Base-by-base conservation (phyloP, 371 early-diverging fungal genomes). In the Encephalitozoon cuniculi region DNA sequence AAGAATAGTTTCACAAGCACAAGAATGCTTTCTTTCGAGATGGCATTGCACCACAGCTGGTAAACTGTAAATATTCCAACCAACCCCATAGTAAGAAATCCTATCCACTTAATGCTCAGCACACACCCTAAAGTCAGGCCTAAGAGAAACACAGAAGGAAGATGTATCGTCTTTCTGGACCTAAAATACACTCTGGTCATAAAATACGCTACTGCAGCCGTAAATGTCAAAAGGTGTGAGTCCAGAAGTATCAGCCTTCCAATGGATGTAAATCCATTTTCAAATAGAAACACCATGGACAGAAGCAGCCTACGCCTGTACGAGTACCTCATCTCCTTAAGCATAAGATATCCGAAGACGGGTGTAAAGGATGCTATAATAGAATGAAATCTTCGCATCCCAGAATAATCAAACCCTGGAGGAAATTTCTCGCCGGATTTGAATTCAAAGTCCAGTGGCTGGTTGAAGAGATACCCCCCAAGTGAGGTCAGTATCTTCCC, bases 81-180 rank as follows among this genome's bases (percentile, higher is more conserved):
- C 18, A 94, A 84, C 6, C 93, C 92, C 3, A 93, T 92, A 15
- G 90, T 90, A 83, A 99, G 91, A 54, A 95, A 86, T 0, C 98
- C 99, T 34, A 99, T 95, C 99, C 98, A 99, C 83, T 99, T 99
- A 15, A 96, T 90, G 86, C 95, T 94, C 51, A 76, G 5, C 90
- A 90, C 87, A 28, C 74, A 76, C 9, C 99, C 97, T 26, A 97
- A 82, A 15, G 91, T 90, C 2, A 90, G 78, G 52, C 99, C 99
- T 3, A 95, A 91, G 46, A 89, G 80, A 2, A 89, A 72, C 11
- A 59, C 6, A 34, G 59, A 59, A 11, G 30, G 21, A 32, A 97
- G 81, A 91, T 93, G 93, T 6, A 87, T 69, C 88, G 90, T 89
- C 72, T 92, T 89, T 6, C 86, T 88, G 2, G 88, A 81, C 12